Evolutionary conservation across 768 basidiomycete genomes (phyloP).

Genomic region (Rhizopogon sp.): DNA sequence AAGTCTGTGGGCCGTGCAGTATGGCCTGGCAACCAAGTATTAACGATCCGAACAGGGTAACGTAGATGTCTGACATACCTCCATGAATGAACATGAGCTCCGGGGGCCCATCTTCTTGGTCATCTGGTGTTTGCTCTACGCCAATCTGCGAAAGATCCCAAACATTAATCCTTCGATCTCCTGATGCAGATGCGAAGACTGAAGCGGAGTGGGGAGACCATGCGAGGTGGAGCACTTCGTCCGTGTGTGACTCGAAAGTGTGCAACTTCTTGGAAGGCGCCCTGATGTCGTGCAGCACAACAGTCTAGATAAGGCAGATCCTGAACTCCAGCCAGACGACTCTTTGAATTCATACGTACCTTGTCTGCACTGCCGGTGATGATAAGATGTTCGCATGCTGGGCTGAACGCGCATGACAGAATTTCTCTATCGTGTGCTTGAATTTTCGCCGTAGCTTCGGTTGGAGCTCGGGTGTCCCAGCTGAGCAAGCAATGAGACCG

Average conservation of each 20-base stretch:
- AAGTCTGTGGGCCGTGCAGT: conserved; percentile 90
- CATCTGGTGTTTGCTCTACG: conserved; percentile 94
- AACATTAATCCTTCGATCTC: conserved; percentile 88
- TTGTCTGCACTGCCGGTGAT: conserved; percentile 94
- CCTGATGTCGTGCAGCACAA: conserved; percentile 84
- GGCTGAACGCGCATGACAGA: conserved; percentile 87
- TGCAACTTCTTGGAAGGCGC: conserved; percentile 73
- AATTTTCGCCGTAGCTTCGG: conserved; percentile 62
- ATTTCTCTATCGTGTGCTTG: conserved; percentile 92
- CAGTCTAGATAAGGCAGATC: conserved; percentile 51
- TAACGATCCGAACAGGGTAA: conserved; percentile 5
- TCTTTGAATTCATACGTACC: conserved; percentile 36
- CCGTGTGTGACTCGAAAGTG: conserved; percentile 87
- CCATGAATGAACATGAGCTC: conserved; percentile 96
- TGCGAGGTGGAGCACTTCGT: conserved; percentile 88
- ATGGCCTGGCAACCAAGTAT: conserved; percentile 52
- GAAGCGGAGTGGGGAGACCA: conserved; percentile 95
- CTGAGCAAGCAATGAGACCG: conserved; percentile 33
- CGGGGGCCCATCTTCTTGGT: conserved; percentile 97
- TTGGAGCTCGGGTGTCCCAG: conserved; percentile 85
- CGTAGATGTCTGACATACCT: conserved; percentile 42
- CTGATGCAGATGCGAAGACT: conserved; percentile 91
- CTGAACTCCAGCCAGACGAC: not conserved
- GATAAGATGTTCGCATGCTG: conserved; percentile 70
- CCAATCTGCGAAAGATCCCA: conserved; percentile 95